These are phyloP conservation scores for Chionographis japonica DNA, from an alignment of 106 monocot species.

Conservation along the genomic window DNA sequence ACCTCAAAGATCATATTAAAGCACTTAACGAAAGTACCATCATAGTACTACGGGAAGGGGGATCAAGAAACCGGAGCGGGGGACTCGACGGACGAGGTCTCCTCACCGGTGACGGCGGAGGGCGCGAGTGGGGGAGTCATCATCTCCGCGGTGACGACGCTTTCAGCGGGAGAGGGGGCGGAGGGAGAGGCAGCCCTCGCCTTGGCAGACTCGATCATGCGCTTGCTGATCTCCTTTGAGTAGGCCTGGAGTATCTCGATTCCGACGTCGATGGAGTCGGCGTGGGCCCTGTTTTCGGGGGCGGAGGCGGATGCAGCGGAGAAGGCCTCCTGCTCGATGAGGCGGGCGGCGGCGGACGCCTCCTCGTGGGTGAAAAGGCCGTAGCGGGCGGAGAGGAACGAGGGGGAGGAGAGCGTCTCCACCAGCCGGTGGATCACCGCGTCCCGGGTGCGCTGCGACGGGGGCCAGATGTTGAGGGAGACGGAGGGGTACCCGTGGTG, in stretches of 20 bases:
- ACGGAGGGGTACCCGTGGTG: not conserved
- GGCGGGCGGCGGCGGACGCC: not conserved
- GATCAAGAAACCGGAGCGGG: too few species aligned
- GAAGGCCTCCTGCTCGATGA: not conserved
- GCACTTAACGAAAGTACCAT: too few species aligned
- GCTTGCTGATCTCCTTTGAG: not conserved
- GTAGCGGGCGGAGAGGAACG: too few species aligned
- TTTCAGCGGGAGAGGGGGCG: not conserved
- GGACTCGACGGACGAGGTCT: not conserved
- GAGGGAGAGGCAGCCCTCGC: not conserved
- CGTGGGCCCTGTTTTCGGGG: not conserved
- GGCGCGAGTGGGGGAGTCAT: not conserved
- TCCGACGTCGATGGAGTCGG: not conserved
- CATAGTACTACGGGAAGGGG: too few species aligned
- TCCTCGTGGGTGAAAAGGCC: not conserved
- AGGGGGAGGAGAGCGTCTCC: too few species aligned
- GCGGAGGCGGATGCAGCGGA: not conserved
- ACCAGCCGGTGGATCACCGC: not conserved
- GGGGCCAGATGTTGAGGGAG: constrained; percentile 10
- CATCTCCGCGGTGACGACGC: not conserved
- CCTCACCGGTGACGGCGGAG: not conserved
- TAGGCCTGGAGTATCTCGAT: constrained; percentile 2
- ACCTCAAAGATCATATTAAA: too few species aligned
- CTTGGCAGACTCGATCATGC: constrained; percentile 2
- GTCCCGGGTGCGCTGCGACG: constrained; percentile 5